Conservation (phyloP, 1,139 yeast species). For the Magnusiomyces magnusii region DNA sequence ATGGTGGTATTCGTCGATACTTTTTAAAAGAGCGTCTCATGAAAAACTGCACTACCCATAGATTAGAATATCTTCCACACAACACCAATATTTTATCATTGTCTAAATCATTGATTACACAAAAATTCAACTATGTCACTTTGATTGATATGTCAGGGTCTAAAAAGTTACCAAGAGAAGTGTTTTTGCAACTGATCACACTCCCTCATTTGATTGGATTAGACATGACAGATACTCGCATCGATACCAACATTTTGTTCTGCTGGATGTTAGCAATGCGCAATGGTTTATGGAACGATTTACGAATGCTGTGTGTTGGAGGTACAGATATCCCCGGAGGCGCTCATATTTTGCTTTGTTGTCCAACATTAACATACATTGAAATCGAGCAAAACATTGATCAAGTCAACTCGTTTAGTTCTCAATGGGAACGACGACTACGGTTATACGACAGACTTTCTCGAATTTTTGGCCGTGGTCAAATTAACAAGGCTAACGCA, state of each 20-base stretch:
- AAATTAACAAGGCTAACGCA: background rate
- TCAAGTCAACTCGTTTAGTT: background rate
- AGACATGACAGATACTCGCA: background rate
- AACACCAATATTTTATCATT: background rate
- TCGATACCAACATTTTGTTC: slow-evolving; percentile 3
- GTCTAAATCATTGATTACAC: background rate
- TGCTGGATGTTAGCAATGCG: slow-evolving; percentile 8
- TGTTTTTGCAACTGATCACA: background rate
- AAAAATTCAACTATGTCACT: slow-evolving; percentile 4
- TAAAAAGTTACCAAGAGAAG: background rate
- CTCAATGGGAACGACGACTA: background rate
- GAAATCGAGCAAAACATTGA: slow-evolving; percentile 3
- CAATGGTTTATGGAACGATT: background rate
- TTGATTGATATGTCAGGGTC: background rate
- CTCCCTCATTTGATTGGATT: slow-evolving; percentile 1
- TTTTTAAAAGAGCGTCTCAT: slow-evolving; percentile 1
- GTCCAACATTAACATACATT: background rate
- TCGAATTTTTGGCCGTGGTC: slow-evolving; percentile 2
- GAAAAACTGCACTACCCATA: background rate
- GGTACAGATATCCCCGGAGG: background rate
- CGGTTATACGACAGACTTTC: background rate
- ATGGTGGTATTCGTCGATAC: slow-evolving; percentile 3
- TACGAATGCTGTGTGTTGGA: slow-evolving; percentile 3
- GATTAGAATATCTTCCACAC: slow-evolving; percentile 3
- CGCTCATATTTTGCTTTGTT: background rate